Conservation (phyloP, 2,329 filamentous ascomycete species). For the Alternaria gaisen region DNA sequence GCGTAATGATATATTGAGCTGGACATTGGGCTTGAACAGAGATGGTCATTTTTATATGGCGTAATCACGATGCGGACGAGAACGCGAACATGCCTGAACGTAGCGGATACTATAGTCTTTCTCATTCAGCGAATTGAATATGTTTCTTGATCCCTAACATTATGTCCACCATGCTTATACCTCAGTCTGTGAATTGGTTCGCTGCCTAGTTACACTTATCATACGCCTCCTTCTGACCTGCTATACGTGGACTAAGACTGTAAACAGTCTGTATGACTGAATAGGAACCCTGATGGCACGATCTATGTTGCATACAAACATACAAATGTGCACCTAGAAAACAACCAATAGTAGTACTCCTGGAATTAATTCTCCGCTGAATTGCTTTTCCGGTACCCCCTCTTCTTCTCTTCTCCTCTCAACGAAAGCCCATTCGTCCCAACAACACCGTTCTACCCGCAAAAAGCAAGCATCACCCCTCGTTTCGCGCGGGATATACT, state of each 20-base stretch:
- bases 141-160: slow-evolving; percentile 5
- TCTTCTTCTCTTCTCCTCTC: neutral
- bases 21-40: neutral
- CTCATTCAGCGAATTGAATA: slow-evolving; percentile 12
- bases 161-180: neutral
- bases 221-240: no score
- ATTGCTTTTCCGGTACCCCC: neutral
- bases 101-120: slow-evolving; percentile 14
- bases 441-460: neutral
- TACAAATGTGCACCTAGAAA: neutral
- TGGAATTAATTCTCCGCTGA: neutral
- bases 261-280: neutral
- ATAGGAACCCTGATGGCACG: neutral
- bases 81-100: slow-evolving; percentile 21
- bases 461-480: neutral
- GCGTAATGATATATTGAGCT: slow-evolving; percentile 24
- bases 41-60: slow-evolving; percentile 22
- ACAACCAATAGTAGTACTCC: neutral
- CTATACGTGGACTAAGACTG: neutral
- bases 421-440: slow-evolving; percentile 1
- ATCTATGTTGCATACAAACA: neutral
- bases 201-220: neutral
- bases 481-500: neutral
- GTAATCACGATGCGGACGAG: slow-evolving; percentile 18
- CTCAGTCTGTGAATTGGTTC: neutral